Conservation (phyloP, 306 rosid species). For the Fagus crenata region DNA sequence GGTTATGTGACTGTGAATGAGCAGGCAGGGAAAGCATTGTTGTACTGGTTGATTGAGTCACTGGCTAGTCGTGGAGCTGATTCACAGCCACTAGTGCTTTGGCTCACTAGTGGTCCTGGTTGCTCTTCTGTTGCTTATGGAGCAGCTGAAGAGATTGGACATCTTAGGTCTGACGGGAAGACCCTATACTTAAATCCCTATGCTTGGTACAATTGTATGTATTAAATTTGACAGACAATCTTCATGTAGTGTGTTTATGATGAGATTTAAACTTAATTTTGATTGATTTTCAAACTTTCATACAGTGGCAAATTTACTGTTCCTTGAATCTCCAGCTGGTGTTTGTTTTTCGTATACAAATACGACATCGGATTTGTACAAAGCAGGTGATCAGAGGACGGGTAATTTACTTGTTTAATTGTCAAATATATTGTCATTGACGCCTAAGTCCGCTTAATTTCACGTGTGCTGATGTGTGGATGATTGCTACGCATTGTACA, state of each 20-base stretch:
- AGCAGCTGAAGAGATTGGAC: slow-evolving; percentile 92
- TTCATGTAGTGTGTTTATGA: slow-evolving; percentile 4
- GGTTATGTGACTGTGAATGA: slow-evolving; percentile 87
- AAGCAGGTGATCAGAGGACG: slow-evolving; percentile 83
- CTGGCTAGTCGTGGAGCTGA: slow-evolving; percentile 50
- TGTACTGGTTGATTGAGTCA: slow-evolving; percentile 89
- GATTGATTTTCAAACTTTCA: slow-evolving; percentile 20
- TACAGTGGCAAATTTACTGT: slow-evolving; percentile 90
- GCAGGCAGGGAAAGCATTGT: slow-evolving; percentile 76
- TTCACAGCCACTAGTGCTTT: slow-evolving; percentile 84
- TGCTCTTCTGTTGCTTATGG: slow-evolving; percentile 98
- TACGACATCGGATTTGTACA: slow-evolving; percentile 70
- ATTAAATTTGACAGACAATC: not conserved
- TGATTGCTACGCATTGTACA: not conserved
- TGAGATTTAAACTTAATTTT: slow-evolving; percentile 1
- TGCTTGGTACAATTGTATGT: slow-evolving; percentile 91
- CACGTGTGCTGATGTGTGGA: slow-evolving; percentile 1
- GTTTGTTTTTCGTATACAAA: slow-evolving; percentile 92
- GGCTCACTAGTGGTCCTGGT: slow-evolving; percentile 99
- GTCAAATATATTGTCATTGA: too few relatives aligned
- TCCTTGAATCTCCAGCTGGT: slow-evolving; percentile 96
- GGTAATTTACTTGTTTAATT: slow-evolving; percentile 41
- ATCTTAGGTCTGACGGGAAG: slow-evolving; percentile 77
- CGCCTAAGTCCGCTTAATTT: not conserved
- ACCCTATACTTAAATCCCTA: slow-evolving; percentile 81